Base-by-base conservation (phyloP, 2,329 filamentous ascomycete species). In the Cordyceps javanica region DNA sequence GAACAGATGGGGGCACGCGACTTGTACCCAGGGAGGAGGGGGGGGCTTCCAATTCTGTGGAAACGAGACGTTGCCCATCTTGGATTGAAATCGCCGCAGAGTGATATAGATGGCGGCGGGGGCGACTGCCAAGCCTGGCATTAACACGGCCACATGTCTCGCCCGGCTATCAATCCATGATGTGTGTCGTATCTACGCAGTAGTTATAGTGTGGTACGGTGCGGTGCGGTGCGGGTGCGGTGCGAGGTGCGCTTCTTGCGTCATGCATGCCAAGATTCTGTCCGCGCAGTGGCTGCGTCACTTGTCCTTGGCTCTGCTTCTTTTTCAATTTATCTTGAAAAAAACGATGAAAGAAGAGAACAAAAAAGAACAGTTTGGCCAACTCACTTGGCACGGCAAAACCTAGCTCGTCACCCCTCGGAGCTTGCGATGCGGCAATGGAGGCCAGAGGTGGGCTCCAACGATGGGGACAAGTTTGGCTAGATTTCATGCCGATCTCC, bases 61-160 rank as follows among this genome's bases (percentile, higher is more conserved):
- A 21, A 38, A 19, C 32, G 28, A 28, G n/a, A 32, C 25, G n/a
- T 14, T 34, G 38, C 38, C n/a, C 19, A 44, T 53, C 50, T 44
- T 23, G 38, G 28, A 13, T 34, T 11, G 28, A 10, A 21, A 32
- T 34, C 32, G 38, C 13, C 9, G 38, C 38, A 36, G 19, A 19
- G 19, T 44, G 39, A 36, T 34, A 54, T 45, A 45, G 39, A n/a
- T 45, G 21, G 41, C 19, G 28, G 39, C 14, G 21, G 28, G 8
- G 39, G n/a, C n/a, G 16, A n/a, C 26, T 25, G 30, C 39, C 39
- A 34, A 36, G 39, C 14, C 9, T 54, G 39, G 50, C 16, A 41
- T 32, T 53, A 53, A 32, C 26, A 21, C 39, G 51, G 28, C 38
- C 34, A 39, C 51, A 54, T 44, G 51, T 54, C 21, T 54, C 14